phyloP scores from a whole-genome alignment of 2,329 filamentous ascomycete species.

The Didymella keratinophila region DNA sequence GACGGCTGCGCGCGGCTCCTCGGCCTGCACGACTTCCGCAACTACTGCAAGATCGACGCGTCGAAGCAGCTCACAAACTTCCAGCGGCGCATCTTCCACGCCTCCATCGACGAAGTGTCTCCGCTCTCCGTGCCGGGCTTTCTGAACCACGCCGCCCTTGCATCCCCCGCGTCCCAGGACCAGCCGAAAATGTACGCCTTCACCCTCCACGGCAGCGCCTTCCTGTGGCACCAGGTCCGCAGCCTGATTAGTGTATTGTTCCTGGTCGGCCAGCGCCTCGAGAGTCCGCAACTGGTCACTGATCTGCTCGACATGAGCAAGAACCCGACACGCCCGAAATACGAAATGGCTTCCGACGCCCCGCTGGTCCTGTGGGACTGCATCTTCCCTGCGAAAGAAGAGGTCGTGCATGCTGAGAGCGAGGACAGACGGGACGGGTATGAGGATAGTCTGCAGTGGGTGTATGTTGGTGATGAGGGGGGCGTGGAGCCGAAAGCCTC shows the following conservation, averaged over 20 bases:
- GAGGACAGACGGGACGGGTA: slow-evolving; percentile 42
- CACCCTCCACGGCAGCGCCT: slow-evolving; percentile 86
- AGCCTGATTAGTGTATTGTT: slow-evolving; percentile 95
- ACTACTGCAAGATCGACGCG: slow-evolving; percentile 93
- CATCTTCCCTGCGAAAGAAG: slow-evolving; percentile 71
- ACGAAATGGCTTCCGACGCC: slow-evolving; percentile 88
- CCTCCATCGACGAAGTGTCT: slow-evolving; percentile 69
- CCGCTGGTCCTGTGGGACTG: slow-evolving; percentile 97
- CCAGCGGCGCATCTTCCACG: slow-evolving; percentile 77
- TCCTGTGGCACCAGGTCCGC: slow-evolving; percentile 97
- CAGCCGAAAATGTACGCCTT: slow-evolving; percentile 80
- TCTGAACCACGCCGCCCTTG: slow-evolving; percentile 39
- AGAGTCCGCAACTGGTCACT: slow-evolving; percentile 75
- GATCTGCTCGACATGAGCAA: slow-evolving; percentile 75
- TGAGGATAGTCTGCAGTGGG: slow-evolving; percentile 75
- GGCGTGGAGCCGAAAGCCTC: slow-evolving; percentile 55
- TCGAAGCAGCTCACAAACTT: slow-evolving; percentile 90
- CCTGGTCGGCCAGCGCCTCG: slow-evolving; percentile 86
- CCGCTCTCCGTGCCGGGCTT: slow-evolving; percentile 40
- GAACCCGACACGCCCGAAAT: slow-evolving; percentile 80
- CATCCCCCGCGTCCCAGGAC: slow-evolving; percentile 13
- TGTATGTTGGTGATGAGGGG: slow-evolving; percentile 75
- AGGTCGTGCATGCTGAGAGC: slow-evolving; percentile 50
- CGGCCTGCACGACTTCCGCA: slow-evolving; percentile 91
- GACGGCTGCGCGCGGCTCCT: slow-evolving; percentile 80